A percentile compares a stretch with the other conserved stretches of the same genome.
Evolutionary conservation across 2,329 filamentous ascomycete species (phyloP).

Genomic region (Lachnellula arida): DNA sequence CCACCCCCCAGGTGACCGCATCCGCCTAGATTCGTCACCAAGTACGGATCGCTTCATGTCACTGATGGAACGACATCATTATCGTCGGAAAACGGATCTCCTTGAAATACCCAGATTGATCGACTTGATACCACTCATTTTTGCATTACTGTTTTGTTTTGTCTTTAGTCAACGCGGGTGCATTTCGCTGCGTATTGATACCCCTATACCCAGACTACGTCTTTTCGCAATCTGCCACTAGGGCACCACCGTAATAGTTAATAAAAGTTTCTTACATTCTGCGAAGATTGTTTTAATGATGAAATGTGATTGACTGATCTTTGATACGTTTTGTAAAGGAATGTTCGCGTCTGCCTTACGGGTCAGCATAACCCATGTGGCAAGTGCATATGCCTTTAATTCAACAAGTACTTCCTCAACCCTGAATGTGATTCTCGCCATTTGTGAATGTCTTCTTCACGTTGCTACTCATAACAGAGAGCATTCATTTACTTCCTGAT

Average conservation of each 20-base stretch:
- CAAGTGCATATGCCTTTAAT: no score
- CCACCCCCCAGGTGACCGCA: slow-evolving; percentile 26
- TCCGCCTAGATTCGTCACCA: slow-evolving; percentile 7
- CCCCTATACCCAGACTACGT: slow-evolving; percentile 36
- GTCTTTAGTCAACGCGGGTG: slow-evolving; percentile 23
- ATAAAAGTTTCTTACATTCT: slow-evolving; percentile 30
- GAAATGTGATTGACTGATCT: no score
- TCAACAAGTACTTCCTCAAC: no score
- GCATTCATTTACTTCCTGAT: no score
- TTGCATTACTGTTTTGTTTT: slow-evolving; percentile 30
- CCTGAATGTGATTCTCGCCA: no score
- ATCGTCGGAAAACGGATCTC: slow-evolving; percentile 32
- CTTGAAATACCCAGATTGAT: slow-evolving; percentile 35
- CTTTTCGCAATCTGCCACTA: slow-evolving; percentile 36
- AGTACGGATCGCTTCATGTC: slow-evolving; percentile 7
- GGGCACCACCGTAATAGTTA: slow-evolving; percentile 35
- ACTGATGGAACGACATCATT: slow-evolving; percentile 26
- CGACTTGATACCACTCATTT: slow-evolving; percentile 35
- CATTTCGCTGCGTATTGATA: slow-evolving; percentile 35
- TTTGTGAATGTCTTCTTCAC: no score
- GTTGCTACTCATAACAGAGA: no score
- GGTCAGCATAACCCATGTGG: no score
- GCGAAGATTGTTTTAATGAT: slow-evolving; percentile 5
- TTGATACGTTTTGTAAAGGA: no score
- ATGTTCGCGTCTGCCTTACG: no score